Evolutionary conservation across 495 filamentous ascomycete species (phyloP).

Genomic region (Aspergillus nanangensis): DNA sequence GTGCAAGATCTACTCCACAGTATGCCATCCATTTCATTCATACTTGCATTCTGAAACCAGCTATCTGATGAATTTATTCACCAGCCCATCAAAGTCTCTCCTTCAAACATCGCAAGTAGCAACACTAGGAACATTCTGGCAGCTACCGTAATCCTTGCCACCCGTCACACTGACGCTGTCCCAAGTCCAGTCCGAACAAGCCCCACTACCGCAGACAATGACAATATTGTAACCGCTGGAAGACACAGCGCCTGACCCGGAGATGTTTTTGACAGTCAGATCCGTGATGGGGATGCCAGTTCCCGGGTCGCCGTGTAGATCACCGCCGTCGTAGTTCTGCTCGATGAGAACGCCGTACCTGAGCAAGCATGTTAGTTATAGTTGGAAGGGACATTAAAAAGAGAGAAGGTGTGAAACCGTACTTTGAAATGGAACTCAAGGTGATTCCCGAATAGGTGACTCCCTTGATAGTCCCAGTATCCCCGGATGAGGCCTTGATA

Average conservation of each 20-base stretch:
- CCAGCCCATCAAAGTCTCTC: no score
- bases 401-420: no score
- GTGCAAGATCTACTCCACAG: no score
- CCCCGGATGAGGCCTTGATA: conserved; percentile 58
- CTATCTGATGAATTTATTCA: no score
- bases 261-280: conserved; percentile 45
- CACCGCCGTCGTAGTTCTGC: conserved; percentile 65
- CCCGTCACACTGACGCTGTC: conserved; percentile 41
- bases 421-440: conserved; percentile 53
- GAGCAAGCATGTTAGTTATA: no score
- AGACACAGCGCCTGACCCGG: conserved; percentile 34
- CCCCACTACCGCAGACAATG: conserved; percentile 47
- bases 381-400: no score
- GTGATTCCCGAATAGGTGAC: conserved; percentile 59
- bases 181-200: conserved; percentile 42
- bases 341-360: conserved; percentile 65
- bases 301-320: conserved; percentile 55
- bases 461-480: conserved; percentile 51
- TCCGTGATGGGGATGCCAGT: conserved; percentile 56
- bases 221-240: conserved; percentile 39
- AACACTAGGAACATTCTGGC: no score
- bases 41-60: no score
- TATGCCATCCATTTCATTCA: no score
- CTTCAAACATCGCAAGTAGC: no score
- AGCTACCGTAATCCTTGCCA: no score